Evolutionary conservation across 805 yeast species (phyloP).

Genomic region (Starmerella khaoyaiensis): DNA sequence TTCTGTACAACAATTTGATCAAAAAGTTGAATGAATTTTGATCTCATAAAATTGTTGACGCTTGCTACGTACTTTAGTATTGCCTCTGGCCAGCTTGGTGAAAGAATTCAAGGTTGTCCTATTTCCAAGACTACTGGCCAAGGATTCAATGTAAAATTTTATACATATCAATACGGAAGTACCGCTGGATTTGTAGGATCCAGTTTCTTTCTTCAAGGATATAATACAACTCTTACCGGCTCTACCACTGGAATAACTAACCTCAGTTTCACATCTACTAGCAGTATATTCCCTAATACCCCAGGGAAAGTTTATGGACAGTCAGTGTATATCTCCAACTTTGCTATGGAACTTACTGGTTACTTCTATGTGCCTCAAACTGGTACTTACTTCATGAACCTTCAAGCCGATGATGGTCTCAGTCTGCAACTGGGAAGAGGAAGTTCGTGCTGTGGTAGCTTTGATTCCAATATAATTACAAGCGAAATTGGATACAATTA

Average conservation of each 20-base stretch:
- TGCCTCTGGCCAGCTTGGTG: not conserved
- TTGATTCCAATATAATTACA: not conserved
- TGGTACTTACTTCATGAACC: constrained; percentile 2
- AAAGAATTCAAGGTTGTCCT: constrained; percentile 1
- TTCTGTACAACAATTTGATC: not conserved
- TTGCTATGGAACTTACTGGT: constrained; percentile 2
- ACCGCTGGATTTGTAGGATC: not conserved
- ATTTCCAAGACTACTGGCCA: not conserved
- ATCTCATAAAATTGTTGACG: too few relatives aligned
- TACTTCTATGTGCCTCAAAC: constrained; percentile 1
- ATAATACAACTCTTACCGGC: not conserved
- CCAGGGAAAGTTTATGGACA: constrained; percentile 1
- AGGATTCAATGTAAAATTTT: constrained; percentile 2
- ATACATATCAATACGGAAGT: not conserved
- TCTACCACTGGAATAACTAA: constrained; percentile 1
- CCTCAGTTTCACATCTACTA: not conserved
- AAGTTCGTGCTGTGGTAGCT: not conserved
- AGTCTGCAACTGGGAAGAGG: constrained; percentile 1
- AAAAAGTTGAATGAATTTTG: not conserved
- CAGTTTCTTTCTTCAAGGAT: not conserved
- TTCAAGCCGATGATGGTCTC: too few relatives aligned
- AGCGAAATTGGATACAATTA: not conserved
- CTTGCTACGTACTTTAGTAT: not conserved
- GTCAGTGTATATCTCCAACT: not conserved
- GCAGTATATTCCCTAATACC: not conserved